Evolutionary conservation across 129 eudicot species (phyloP).

Genomic region (Flaveria bidentis): DNA sequence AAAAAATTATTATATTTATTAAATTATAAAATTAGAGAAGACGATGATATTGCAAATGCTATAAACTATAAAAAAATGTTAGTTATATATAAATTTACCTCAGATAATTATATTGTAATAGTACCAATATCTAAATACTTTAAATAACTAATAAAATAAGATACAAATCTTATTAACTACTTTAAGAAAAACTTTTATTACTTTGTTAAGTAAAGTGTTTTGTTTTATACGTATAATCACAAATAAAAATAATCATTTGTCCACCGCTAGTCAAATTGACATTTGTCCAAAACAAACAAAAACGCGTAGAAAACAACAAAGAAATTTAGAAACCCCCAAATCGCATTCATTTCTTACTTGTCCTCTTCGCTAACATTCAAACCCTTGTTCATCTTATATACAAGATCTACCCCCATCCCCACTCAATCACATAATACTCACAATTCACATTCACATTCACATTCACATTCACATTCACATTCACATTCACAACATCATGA

Average conservation of each 20-base stretch:
- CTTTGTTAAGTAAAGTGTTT: neutral
- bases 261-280: constrained; percentile 28
- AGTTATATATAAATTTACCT: too few species aligned
- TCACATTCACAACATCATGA: constrained; percentile 5
- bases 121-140: too few species aligned
- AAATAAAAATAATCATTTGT: neutral
- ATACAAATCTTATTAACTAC: too few species aligned
- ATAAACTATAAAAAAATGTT: too few species aligned
- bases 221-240: neutral
- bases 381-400: constrained; percentile 31
- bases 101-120: too few species aligned
- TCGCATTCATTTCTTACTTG: constrained; percentile 61
- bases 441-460: neutral
- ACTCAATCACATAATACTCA: neutral
- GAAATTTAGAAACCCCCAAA: constrained; percentile 39
- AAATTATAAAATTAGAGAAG: too few species aligned
- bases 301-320: constrained; percentile 33
- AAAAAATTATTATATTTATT: too few species aligned
- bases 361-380: constrained; percentile 50
- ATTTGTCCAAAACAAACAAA: constrained; percentile 29
- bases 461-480: neutral
- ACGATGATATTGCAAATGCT: too few species aligned
- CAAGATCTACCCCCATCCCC: neutral
- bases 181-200: too few species aligned
- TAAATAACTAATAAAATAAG: too few species aligned